Conservation (phyloP, 495 filamentous ascomycete genomes). For the Xylaria sp. region DNA sequence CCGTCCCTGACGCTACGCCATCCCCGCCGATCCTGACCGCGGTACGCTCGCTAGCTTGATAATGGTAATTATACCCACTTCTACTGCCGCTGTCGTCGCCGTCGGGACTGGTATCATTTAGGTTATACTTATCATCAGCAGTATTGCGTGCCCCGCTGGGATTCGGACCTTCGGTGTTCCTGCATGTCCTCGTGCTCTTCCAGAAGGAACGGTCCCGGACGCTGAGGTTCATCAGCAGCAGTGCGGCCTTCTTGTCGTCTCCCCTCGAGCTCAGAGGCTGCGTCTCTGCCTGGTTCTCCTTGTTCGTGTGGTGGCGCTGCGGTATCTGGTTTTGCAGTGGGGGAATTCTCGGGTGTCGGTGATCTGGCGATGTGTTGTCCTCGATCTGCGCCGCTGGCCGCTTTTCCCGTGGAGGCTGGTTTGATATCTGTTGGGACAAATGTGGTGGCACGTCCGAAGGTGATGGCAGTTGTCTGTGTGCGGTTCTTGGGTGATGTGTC, state of each 20-base stretch:
- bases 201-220: slow-evolving; percentile 47
- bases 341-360: background rate
- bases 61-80: background rate
- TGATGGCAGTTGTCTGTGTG: slow-evolving; percentile 4
- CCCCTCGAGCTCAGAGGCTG: background rate
- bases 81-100: background rate
- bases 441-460: slow-evolving; percentile 2
- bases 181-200: background rate
- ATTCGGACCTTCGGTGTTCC: background rate
- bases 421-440: background rate
- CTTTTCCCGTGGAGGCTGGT: background rate
- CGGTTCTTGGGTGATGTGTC: background rate
- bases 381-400: slow-evolving; percentile 4
- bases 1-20: background rate
- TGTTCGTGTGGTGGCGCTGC: background rate
- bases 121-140: background rate
- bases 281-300: background rate
- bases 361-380: background rate
- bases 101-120: too few species aligned
- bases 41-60: background rate
- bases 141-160: background rate
- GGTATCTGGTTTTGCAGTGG: background rate
- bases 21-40: background rate
- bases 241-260: slow-evolving; percentile 58
- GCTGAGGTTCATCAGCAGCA: slow-evolving; percentile 62